Evolutionary conservation across 305 asterid species (phyloP), one percentile per base, ranked within the genome.

Genomic region (Fraxinus paxiana): DNA sequence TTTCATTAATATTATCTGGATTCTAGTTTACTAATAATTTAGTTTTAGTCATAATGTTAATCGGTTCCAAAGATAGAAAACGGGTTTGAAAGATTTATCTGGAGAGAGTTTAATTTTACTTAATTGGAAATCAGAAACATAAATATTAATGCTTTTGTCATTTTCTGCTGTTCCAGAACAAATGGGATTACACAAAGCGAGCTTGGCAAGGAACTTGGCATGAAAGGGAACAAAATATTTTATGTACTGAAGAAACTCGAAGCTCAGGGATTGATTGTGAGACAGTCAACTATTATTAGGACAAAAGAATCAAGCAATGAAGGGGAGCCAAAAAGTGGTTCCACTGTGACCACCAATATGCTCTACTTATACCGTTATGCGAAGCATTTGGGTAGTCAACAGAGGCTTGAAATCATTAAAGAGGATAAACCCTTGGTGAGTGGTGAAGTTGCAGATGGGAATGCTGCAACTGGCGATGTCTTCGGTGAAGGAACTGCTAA

Each of bases 101-200:
- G 76, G 48, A 76, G 33, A 38, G 61, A 63, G 71, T 72, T 38
- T 51, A 72, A 73, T 7, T 70, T 72, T 74, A 22, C 67, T 77
- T 33, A 30, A 38, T 70, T 79, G 80, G 35, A 81, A 72, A 77
- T 54, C 74, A 79, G 22, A 38, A 71, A 35, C 56, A 37, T 56
- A 77, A 20, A 79, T 71, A 7, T 74, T 38, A 12, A 6, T 33
- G 73, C 6, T 30, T 28, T 61, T 31, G 76, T 59, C 46, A 54
- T 37, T 61, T 86, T 51, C 80, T 69, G 22, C 81, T 76, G 82
- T 54, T 88, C 84, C 93, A 96, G 99, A 88, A 82, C 86, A 77
- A 86, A 84, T 77, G 99, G 99, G 85, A 85, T 96, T 61, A 91
- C 97, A 4, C 99, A 96, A 88, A 91, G 73, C 87, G 97, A 91